Base-by-base conservation (phyloP, 352 stramenopile genomes). In the Phytopythium boreale region DNA sequence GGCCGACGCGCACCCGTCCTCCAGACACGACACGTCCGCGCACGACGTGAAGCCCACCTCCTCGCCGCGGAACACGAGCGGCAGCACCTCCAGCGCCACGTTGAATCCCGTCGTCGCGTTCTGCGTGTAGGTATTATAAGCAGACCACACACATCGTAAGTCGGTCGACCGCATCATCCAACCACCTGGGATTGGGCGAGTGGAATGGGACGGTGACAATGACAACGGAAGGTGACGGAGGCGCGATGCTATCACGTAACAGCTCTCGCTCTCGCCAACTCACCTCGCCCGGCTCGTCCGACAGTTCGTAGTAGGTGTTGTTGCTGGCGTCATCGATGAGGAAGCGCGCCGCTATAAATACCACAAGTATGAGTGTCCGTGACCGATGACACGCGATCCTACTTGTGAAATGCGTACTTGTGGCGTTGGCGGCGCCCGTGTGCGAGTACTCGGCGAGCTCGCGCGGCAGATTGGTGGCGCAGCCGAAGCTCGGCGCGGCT, bases 221-320 rank as follows among this genome's bases (percentile, higher is more conserved):
- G 27, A 24, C 10, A 29, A 17, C 53, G 20, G 22, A 2, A 12
- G 14, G 37, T 57, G 24, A 7, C 12, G 7, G 1, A n/a, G n/a
- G n/a, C n/a, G n/a, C n/a, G n/a, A n/a, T n/a, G n/a, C n/a, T n/a
- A n/a, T n/a, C 15, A n/a, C 12, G 22, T 7, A 51, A 9, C 10
- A 34, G 11, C n/a, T n/a, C n/a, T n/a, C n/a, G n/a, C n/a, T n/a
- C 27, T 57, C 20, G 4, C 1, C 7, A 7, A 31, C 56, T 11
- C 37, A 61, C 56, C 56, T 61, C 39, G 37, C 39, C 24, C 12
- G 56, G 56, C 24, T 31, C 56, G 27, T 61, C 56, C 56, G 56
- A 61, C 22, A 61, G 39, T 39, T 61, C 56, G 56, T 61, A 61
- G 56, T 41, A 61, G 11, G 56, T 61, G 56, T 61, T 61, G 56